Percentiles rank a stretch among this genome's conserved stretches.
Conservation (phyloP, 345 rosid species). For the Populus pruinosa region DNA sequence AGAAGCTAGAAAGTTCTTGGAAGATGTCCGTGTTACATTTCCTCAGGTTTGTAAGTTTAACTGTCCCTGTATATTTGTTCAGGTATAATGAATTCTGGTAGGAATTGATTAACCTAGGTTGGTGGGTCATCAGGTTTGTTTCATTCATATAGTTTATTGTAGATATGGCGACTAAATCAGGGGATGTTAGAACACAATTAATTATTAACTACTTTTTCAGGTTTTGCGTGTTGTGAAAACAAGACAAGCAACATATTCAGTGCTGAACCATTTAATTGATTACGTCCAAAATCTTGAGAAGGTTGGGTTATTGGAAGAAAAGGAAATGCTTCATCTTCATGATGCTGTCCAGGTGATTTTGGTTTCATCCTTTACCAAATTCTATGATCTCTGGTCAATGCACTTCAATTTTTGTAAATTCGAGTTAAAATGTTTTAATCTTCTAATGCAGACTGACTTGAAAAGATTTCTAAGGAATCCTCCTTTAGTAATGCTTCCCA, state of each 20-base stretch:
- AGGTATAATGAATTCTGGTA: not conserved
- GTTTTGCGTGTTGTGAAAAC: slow-evolving; percentile 93
- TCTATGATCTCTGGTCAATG: not conserved
- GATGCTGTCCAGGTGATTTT: slow-evolving; percentile 77
- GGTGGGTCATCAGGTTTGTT: not conserved
- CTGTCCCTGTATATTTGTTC: not conserved
- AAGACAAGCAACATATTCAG: slow-evolving; percentile 81
- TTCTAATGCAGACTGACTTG: slow-evolving; percentile 61
- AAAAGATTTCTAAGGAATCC: slow-evolving; percentile 90
- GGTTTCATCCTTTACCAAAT: not conserved
- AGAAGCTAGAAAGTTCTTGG: slow-evolving; percentile 77
- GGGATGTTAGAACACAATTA: not conserved
- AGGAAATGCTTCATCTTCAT: slow-evolving; percentile 91
- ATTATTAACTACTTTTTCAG: slow-evolving; percentile 33
- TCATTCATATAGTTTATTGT: not conserved
- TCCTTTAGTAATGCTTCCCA: slow-evolving; percentile 74
- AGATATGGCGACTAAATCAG: not conserved
- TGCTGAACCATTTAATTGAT: slow-evolving; percentile 72
- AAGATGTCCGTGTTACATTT: slow-evolving; percentile 72
- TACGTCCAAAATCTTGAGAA: slow-evolving; percentile 84
- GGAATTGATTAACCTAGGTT: not conserved
- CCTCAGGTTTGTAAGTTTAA: slow-evolving; percentile 63
- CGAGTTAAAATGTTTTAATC: not conserved
- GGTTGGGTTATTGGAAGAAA: slow-evolving; percentile 79
- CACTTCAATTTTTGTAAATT: not conserved